Conservation (phyloP, 306 rosid species). For the Quercus wislizeni region DNA sequence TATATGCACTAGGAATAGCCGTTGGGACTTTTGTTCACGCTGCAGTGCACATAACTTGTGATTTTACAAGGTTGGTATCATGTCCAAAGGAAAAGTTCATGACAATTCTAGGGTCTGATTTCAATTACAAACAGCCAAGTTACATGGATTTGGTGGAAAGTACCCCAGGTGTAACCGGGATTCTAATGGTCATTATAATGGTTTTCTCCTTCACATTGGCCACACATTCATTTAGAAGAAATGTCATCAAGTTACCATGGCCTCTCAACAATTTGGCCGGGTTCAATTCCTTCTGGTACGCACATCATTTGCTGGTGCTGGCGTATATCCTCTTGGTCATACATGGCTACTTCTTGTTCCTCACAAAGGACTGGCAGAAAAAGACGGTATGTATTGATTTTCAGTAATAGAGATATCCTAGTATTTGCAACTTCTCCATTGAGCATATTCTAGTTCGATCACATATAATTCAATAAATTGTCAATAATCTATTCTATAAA, state of each 20-base stretch:
- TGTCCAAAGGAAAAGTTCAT: slow-evolving; percentile 42
- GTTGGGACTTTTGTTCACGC: slow-evolving; percentile 57
- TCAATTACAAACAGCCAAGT: slow-evolving; percentile 46
- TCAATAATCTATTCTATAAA: too few relatives aligned
- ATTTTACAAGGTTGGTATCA: slow-evolving; percentile 63
- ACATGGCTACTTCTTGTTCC: slow-evolving; percentile 70
- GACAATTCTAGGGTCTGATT: slow-evolving; percentile 45
- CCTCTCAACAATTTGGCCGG: slow-evolving; percentile 65
- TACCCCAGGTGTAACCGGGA: slow-evolving; percentile 59
- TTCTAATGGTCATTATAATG: slow-evolving; percentile 63
- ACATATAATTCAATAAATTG: too few relatives aligned
- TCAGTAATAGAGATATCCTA: not conserved
- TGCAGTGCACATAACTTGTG: slow-evolving; percentile 56
- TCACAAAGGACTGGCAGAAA: slow-evolving; percentile 49
- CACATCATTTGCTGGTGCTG: slow-evolving; percentile 79
- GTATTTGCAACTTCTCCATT: not conserved
- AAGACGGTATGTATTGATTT: slow-evolving; percentile 59
- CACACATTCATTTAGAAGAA: slow-evolving; percentile 63
- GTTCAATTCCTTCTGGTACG: slow-evolving; percentile 90
- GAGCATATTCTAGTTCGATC: not conserved
- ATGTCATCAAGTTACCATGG: slow-evolving; percentile 48
- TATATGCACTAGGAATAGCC: slow-evolving; percentile 51
- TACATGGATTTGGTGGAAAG: slow-evolving; percentile 41
- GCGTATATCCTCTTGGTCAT: slow-evolving; percentile 58
- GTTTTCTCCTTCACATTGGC: slow-evolving; percentile 70